Percentiles rank a stretch among this genome's conserved stretches.
These are phyloP conservation scores for Mycena belliarum DNA, from an alignment of 768 basidiomycete species.

Conservation along the genomic window DNA sequence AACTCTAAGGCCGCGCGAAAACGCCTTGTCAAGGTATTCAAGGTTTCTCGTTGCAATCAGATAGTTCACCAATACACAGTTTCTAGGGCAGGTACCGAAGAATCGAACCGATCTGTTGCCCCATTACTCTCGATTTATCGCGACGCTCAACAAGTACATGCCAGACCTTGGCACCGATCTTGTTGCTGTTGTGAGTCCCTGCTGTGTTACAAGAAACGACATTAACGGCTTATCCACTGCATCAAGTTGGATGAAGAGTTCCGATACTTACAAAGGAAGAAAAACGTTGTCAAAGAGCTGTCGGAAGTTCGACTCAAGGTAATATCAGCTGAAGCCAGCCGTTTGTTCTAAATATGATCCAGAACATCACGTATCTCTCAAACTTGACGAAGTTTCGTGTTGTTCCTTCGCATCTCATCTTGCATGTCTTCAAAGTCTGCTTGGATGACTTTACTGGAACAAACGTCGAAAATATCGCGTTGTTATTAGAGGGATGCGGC, in stretches of 20 bases:
- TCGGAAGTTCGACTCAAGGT: conserved; percentile 86
- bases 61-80: conserved; percentile 43
- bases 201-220: neutral
- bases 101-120: conserved; percentile 89
- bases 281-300: conserved; percentile 88
- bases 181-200: conserved; percentile 66
- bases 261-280: conserved; percentile 91
- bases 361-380: conserved; percentile 89
- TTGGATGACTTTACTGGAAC: conserved; percentile 91
- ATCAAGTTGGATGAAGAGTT: conserved; percentile 95
- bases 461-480: conserved; percentile 91
- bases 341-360: conserved; percentile 3
- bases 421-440: conserved; percentile 97
- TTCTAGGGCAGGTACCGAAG: conserved; percentile 81
- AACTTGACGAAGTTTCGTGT: conserved; percentile 96
- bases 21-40: conserved; percentile 75
- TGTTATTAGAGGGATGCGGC: conserved; percentile 91
- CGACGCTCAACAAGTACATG: conserved; percentile 90
- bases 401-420: conserved; percentile 86
- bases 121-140: conserved; percentile 88
- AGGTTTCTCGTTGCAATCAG: neutral
- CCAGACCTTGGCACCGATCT: conserved; percentile 88
- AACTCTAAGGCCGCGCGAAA: conserved; percentile 97
- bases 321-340: neutral
- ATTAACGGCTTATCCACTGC: neutral